These are phyloP conservation scores for Warburgia ugandensis DNA, from an alignment of 164 flowering plant species.

Conservation along the genomic window DNA sequence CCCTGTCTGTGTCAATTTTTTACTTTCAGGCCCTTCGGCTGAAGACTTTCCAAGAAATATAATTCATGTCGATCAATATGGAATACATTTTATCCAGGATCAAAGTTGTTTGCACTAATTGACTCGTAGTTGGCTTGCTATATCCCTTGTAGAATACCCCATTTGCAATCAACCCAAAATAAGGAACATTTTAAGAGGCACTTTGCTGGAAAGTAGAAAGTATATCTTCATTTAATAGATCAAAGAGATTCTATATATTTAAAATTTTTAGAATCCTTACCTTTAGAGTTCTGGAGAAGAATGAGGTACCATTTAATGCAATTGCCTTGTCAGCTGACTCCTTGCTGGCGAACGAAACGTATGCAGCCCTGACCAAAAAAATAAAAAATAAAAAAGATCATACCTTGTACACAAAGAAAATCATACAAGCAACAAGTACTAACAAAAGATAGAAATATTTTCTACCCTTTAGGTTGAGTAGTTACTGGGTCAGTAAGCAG, in stretches of 20 bases:
- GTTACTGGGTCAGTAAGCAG: slow-evolving; percentile 20
- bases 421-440: neutral
- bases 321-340: slow-evolving; percentile 35
- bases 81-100: no score
- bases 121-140: no score
- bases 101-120: no score
- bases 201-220: neutral
- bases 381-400: no score
- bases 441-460: neutral
- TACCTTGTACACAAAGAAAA: neutral
- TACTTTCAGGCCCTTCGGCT: no score
- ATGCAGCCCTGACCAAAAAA: slow-evolving; percentile 25
- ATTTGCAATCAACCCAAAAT: neutral
- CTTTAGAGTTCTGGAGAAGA: slow-evolving; percentile 32
- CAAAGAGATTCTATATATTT: neutral
- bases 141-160: no score
- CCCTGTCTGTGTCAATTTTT: no score
- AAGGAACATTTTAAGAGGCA: no score
- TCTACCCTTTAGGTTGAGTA: slow-evolving; percentile 31
- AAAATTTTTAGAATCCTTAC: slow-evolving; percentile 10
- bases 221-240: neutral
- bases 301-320: slow-evolving; percentile 30
- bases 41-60: no score
- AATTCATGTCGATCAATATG: no score
- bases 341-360: slow-evolving; percentile 26